Conservation (phyloP, 129 eudicot genomes). For the Erigeron canadensis region DNA sequence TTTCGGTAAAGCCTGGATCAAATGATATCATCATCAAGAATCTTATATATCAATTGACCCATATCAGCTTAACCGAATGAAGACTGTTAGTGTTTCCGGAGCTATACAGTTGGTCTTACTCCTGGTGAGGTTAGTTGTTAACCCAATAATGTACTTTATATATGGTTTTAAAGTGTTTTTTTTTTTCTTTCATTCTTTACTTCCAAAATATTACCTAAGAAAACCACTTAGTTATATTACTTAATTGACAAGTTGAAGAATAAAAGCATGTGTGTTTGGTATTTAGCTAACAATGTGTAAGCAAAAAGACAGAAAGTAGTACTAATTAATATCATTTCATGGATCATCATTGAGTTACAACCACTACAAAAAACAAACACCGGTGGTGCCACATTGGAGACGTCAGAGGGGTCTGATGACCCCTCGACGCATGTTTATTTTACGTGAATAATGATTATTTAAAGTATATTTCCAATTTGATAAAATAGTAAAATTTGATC, state of each 20-base stretch:
- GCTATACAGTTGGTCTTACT: constrained; percentile 25
- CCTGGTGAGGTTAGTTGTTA: constrained; percentile 53
- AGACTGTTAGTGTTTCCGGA: constrained; percentile 57
- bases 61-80: constrained; percentile 78
- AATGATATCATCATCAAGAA: constrained; percentile 56
- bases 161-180: not conserved
- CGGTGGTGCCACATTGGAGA: too few relatives aligned
- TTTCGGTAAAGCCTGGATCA: constrained; percentile 32
- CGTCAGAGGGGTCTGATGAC: too few relatives aligned
- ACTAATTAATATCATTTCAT: too few relatives aligned
- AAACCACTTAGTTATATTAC: not conserved
- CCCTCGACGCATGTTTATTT: too few relatives aligned
- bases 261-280: not conserved
- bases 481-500: not conserved
- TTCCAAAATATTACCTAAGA: not conserved
- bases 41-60: constrained; percentile 79
- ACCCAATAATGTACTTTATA: constrained; percentile 1
- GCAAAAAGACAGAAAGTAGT: too few relatives aligned
- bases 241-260: not conserved
- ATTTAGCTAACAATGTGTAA: not conserved
- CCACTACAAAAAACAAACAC: too few relatives aligned
- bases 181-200: not conserved
- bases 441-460: too few relatives aligned
- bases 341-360: too few relatives aligned
- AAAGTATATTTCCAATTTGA: too few relatives aligned